phyloP scores from a whole-genome alignment of 192 early-diverging fungal genomes.

The Gryganskiella cystojenkinii region DNA sequence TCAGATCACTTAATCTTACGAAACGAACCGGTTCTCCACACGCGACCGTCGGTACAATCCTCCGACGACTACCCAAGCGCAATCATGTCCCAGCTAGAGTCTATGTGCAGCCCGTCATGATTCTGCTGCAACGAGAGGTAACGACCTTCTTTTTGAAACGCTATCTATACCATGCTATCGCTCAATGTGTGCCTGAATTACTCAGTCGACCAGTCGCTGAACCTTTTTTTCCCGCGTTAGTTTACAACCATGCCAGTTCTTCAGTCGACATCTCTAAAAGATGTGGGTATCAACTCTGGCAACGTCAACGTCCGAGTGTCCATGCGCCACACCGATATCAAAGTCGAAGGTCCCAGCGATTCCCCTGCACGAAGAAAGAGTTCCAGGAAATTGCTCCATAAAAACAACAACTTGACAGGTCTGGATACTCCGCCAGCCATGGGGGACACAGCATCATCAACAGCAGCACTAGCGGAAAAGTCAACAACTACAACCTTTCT shows the following conservation, averaged over 20 bases:
- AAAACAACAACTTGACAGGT: not conserved
- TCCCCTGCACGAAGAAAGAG: not conserved
- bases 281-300: slow-evolving; percentile 70
- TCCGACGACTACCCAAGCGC: slow-evolving; percentile 10
- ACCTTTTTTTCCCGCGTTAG: slow-evolving; percentile 27
- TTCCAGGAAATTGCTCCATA: not conserved
- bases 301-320: slow-evolving; percentile 64
- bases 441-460: not conserved
- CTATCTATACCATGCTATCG: not conserved
- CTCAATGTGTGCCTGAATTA: not conserved
- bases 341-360: not conserved
- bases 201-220: not conserved
- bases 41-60: slow-evolving; percentile 1
- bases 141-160: not conserved
- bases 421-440: not conserved
- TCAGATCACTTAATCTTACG: slow-evolving; percentile 63
- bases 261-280: slow-evolving; percentile 70
- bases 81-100: slow-evolving; percentile 11
- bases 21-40: slow-evolving; percentile 28
- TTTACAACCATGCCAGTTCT: slow-evolving; percentile 62
- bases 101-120: slow-evolving; percentile 68
- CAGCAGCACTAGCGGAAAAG: not conserved
- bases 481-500: not conserved
- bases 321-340: slow-evolving; percentile 2
- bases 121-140: slow-evolving; percentile 73